Evolutionary conservation across 2,329 filamentous ascomycete genomes (phyloP).

Genomic region (Cercospora janseana): DNA sequence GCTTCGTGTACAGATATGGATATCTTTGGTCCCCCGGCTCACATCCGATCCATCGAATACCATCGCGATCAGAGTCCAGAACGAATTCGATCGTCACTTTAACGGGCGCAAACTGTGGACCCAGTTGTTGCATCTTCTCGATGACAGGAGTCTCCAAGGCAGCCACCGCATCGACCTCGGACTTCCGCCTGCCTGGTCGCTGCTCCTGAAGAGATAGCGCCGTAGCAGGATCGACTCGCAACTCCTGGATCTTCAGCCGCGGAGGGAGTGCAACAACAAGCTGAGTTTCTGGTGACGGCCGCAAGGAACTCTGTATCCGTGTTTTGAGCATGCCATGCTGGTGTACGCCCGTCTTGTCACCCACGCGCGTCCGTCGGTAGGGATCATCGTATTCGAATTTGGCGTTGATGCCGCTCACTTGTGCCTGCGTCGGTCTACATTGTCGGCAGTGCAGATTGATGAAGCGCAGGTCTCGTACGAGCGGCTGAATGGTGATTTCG

Average conservation of each 20-base stretch:
- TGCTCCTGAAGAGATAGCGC: constrained; percentile 41
- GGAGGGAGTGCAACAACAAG: constrained; percentile 60
- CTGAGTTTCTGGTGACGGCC: constrained; percentile 55
- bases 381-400: constrained; percentile 57
- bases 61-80: constrained; percentile 74
- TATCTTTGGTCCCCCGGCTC: constrained; percentile 77
- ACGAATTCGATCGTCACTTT: constrained; percentile 72
- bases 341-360: constrained; percentile 60
- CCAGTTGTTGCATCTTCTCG: constrained; percentile 31
- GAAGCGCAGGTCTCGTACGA: constrained; percentile 53
- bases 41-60: constrained; percentile 86
- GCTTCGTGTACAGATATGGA: constrained; percentile 87
- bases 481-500: constrained; percentile 74
- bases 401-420: constrained; percentile 45
- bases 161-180: constrained; percentile 38
- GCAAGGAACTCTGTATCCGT: constrained; percentile 60
- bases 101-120: constrained; percentile 57
- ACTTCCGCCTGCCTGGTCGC: constrained; percentile 39
- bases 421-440: constrained; percentile 56
- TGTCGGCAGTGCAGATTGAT: constrained; percentile 63
- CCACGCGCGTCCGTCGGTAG: constrained; percentile 63
- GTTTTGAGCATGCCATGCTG: constrained; percentile 76
- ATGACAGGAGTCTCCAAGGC: constrained; percentile 32
- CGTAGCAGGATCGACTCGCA: constrained; percentile 47
- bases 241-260: constrained; percentile 60